A percentile compares a stretch with the other conserved stretches of the same genome.
These are phyloP conservation scores for Pseudoturritis turrita DNA, from an alignment of 345 rosid genomes.

Conservation along the genomic window DNA sequence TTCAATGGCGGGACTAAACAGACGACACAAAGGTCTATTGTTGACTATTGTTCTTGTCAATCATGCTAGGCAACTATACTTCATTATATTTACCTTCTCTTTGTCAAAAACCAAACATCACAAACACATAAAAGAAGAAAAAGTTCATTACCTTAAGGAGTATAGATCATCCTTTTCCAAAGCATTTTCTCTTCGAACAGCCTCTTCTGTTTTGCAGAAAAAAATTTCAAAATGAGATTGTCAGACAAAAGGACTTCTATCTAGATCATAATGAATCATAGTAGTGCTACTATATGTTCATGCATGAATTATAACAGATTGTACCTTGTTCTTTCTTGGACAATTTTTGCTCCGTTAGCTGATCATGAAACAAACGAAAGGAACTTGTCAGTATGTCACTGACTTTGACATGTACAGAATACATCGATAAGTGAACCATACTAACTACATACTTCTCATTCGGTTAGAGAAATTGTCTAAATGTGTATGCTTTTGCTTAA, in stretches of 20 bases:
- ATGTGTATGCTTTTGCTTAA: background rate
- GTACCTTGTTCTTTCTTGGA: slow-evolving; percentile 84
- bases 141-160: slow-evolving; percentile 56
- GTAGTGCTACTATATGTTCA: background rate
- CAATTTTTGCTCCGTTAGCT: slow-evolving; percentile 78
- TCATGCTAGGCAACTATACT: slow-evolving; percentile 15
- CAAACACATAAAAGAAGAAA: background rate
- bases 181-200: slow-evolving; percentile 61
- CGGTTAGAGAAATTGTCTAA: background rate
- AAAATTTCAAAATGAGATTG: slow-evolving; percentile 7
- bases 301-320: slow-evolving; percentile 8
- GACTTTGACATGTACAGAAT: slow-evolving; percentile 7
- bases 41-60: background rate
- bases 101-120: slow-evolving; percentile 1
- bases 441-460: slow-evolving; percentile 1
- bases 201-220: slow-evolving; percentile 58
- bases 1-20: background rate
- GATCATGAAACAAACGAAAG: slow-evolving; percentile 29
- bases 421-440: background rate
- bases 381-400: slow-evolving; percentile 13
- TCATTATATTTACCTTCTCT: background rate
- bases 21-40: background rate
- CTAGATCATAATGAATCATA: background rate
- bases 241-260: background rate
- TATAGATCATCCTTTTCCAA: slow-evolving; percentile 54